Base-by-base conservation (phyloP, 148 eudicot genomes). In the Fagopyrum homotropicum region DNA sequence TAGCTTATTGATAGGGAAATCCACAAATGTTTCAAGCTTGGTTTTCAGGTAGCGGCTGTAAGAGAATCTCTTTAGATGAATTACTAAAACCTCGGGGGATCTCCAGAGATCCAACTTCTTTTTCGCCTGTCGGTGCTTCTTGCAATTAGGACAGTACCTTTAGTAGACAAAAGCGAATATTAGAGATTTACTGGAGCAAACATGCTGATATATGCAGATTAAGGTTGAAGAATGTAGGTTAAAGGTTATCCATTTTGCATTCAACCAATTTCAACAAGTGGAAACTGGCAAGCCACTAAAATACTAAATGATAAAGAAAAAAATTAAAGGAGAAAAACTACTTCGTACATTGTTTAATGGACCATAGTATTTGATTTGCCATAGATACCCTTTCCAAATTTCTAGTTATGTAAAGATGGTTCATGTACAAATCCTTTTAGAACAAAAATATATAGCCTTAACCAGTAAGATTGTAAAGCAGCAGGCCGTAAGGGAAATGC, bases 101-200 rank as follows among this genome's bases (percentile, higher is more conserved):
- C 97, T 91, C 97, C 95, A 93, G 45, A 93, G 88, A 81, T 91
- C 97, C 49, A 93, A 82, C 85, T 89, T 93, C 78, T 91, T 93
- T 83, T 76, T 87, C 47, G 97, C 97, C 73, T 89, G 98, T 59
- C 80, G 84, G 75, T 88, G 95, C 69, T 81, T 77, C 81, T 89
- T 84, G 87, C 98, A 93, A 68, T 81, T 73, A 69, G 95, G 93
- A 73, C 98, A 93, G 75, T 84, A 88, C 98, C 98, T 93, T 55
- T 35, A 48, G 45, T 45, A 68, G 6, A 17, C 69, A 48, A 5
- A 22, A 70, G 54, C 10, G 73, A 60, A 56, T 46, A 47, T 35
- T 2, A 30, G 40, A 64, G 72, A 46, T 19, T 71, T 45, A 52
- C 40, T 72, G 47, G 80, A 75, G 40, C 19, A 80, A 74, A 73